Evolutionary conservation across 1,284 basidiomycete species (phyloP), one percentile per base, ranked within the genome.

Genomic region (Erythrobasidium hasegawianum): DNA sequence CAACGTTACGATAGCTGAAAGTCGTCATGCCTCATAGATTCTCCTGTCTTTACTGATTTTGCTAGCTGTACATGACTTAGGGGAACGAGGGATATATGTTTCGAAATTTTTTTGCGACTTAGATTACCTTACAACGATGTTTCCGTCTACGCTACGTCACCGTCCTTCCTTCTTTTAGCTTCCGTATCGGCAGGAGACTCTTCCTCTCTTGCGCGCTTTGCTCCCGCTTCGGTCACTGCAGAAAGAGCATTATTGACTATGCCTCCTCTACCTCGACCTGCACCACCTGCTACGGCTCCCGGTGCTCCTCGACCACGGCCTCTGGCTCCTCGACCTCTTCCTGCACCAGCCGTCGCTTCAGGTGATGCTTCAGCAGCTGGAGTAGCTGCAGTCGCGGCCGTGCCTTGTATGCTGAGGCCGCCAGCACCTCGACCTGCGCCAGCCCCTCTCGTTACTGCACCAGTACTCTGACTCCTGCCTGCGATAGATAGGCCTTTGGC

Each of bases 131-230:
- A 33, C 33, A 33, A 33, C 22, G n/a, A 18, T 33, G 11, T 33
- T 33, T n/a, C n/a, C 33, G 33, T 18, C 49, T n/a, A 41, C 57
- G 41, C 43, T 16, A 43, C 24, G 18, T 65, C 62, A 8, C 56
- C 56, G 20, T 58, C 62, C 27, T 65, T 65, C 29, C 62, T 40
- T 38, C 62, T 47, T 29, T 65, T 65, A 4, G 62, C 62, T n/a
- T 65, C 62, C 11, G 40, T 38, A 40, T 65, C 45, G 2, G 43
- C 47, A 1, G 27, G 18, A 11, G 50, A 47, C 8, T 65, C 62
- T 39, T 65, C 62, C 18, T 52, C 20, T 11, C 38, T 26, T 49
- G 50, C 9, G n/a, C 54, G 57, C 22, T 50, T 52, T 14, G 45
- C 58, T 16, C 27, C 55, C 3, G 18, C 56, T 13, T 65, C 62